Evolutionary conservation across 2,329 filamentous ascomycete genomes (phyloP), one percentile per base, ranked within the genome.

Genomic region (Orbilia javanica): DNA sequence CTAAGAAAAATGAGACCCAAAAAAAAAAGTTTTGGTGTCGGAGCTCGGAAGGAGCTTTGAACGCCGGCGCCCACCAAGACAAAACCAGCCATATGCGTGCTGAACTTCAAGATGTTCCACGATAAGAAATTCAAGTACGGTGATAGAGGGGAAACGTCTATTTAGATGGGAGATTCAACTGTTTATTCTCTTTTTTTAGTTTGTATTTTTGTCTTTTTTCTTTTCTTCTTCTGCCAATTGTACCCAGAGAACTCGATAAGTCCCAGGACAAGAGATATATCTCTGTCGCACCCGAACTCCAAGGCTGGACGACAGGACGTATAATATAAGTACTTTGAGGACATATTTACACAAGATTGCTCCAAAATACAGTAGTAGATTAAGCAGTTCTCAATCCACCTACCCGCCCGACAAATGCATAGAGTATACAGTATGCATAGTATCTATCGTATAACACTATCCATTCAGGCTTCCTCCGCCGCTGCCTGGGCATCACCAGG

Each of bases 131-230:
- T 2, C 13, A 36, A 8, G 13, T 15, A 15, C 11, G n/a, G 11
- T 15, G 11, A 11, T 15, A 39, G 36, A 44, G 3, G 20, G 18
- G 3, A n/a, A 4, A 44, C n/a, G n/a, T n/a, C n/a, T 7, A 4
- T 20, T 44, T 48, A 22, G 42, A 74, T 62, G 46, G 63, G 62
- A 74, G 62, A 68, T 74, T 74, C 34, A 34, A 74, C 15, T 46
- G 34, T 53, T 52, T 62, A 52, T 62, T 62, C 42, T 8, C 18
- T 60, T 50, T 34, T 60, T 74, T 39, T 20, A 4, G 20, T 74
- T 27, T 2, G 31, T 44, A n/a, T 15, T 50, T 20, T 31, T 48
- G 2, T 18, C 18, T n/a, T n/a, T n/a, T 74, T 39, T 20, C 7
- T 22, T 74, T 27, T 2, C 31, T 44, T 27, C 7, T 50, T 20